Evolutionary conservation across 2,329 filamentous ascomycete species (phyloP), one percentile per base, ranked within the genome.

Genomic region (Trichoderma hamatum): DNA sequence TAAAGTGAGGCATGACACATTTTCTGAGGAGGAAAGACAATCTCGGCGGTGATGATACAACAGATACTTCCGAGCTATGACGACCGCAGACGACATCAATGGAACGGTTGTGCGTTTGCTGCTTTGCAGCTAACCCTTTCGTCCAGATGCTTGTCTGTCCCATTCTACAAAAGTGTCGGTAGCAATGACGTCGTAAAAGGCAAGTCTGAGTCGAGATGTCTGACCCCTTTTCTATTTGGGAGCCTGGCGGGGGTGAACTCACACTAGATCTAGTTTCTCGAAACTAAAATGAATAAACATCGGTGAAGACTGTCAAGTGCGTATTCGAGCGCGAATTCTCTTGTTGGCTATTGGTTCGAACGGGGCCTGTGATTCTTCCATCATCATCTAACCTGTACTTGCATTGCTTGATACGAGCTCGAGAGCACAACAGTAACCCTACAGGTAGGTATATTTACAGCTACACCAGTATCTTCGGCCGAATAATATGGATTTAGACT

Each of bases 41-140:
- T 39, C 67, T 70, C 74, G 83, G 88, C 88, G 72, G 79, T 91
- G 89, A 91, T 90, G 89, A 91, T 81, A 81, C 75, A 80, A 82
- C 89, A 92, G 90, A 92, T 92, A 92, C 90, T 92, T 89, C 89
- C 85, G 89, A 92, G 85, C 83, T 80, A 77, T 73, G 78, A 79
- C 69, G 70, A 67, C 69, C 26, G 52, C 69, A 70, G 71, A 63
- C 71, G 70, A 71, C 71, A 69, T 71, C 62, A 68, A 56, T 36
- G 51, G 70, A 69, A 68, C 71, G 72, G 75, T 69, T 82, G 84
- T 80, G 86, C 72, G 84, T 88, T 88, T 86, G 77, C 76, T 74
- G 80, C 24, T 69, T 43, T 64, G 52, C 70, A 73, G 75, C 78
- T 80, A 86, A 85, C 85, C 84, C 85, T 80, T 75, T 75, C 71